Evolutionary conservation across 176 grass and related monocot genomes (phyloP), one percentile per base, ranked within the genome.

Genomic region (Triticum timopheevii): DNA sequence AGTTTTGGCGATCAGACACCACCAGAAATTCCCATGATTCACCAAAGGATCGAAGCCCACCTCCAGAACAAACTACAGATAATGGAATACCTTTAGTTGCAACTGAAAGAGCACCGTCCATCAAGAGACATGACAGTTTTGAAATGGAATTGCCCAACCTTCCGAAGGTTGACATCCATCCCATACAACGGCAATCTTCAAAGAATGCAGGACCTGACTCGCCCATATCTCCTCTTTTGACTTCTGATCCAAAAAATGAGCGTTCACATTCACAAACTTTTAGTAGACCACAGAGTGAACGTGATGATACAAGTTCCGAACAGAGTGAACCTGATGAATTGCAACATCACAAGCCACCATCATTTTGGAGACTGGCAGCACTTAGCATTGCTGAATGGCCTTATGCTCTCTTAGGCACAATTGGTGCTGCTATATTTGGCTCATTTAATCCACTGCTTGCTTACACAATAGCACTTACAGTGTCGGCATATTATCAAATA

Each of bases 341-440:
- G 59, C 87, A 89, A 31, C 81, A 85, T 24, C 89, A 92, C n/a
- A 96, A 93, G 67, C 87, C 94, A 80, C 97, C 97, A 52, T 96
- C 97, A 17, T 99, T 99, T 87, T 99, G 97, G 94, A 92, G 94
- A 78, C 97, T 99, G 87, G 90, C 92, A 59, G 78, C 90, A 63
- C 94, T 99, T 76, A 96, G 97, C 85, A 83, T 99, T 73, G 92
- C 97, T 85, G 97, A 99, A 91, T 99, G 97, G 97, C 94, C 90
- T 69, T 99, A 96, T 91, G 97, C 97, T 77, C 92, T 99, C 90
- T 94, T 99, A 70, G 97, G 97, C 58, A 96, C 94, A 88, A 87
- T 94, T 42, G 97, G 97, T 77, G 97, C 97, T 77, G 94, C 97
- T 61, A 94, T 96, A 88, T 99, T 99, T 91, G 97, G 97, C 35